Evolutionary conservation across 257 asterid genomes (phyloP), one percentile per base, ranked within the genome.

Genomic region (Gynochthodes officinalis): DNA sequence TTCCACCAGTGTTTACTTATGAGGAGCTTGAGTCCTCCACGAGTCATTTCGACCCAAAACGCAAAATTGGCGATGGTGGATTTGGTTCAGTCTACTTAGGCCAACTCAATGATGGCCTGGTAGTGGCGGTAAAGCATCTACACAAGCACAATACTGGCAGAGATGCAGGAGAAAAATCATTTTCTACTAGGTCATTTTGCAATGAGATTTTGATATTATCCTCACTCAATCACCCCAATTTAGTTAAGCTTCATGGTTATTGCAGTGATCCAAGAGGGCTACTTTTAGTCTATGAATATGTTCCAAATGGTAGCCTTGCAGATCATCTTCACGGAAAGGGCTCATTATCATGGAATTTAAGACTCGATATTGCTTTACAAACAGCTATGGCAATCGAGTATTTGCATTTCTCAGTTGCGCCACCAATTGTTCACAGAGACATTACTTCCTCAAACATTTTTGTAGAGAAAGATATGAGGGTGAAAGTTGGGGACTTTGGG

Each of bases 261-360:
- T 94, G 99, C 79, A 89, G 97, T 44, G 99, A 94, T 79, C 99
- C 99, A 5, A 86, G 99, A 82, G 99, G 99, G 32, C 69, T 91
- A 6, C 85, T 94, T 49, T 76, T 94, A 77, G 97, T 89, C 1
- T 94, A 89, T 42, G 99, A 94, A 66, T 94, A 87, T 40, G 96
- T 94, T 0, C 92, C 99, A 0, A 94, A 94, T 40, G 99, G 99
- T 0, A 91, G 97, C 33, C 82, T 94, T 5, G 84, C 96, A 5
- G 97, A 91, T 78, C 99, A 94, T 72, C 94, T 94, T 68, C 97
- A 94, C 43, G 96, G 93, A 25, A 85, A 81, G 35, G 86, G 87
- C 25, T 65, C 83, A 10, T 67, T 89, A 53, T 63, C 82, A 14
- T 94, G 99, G 99, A 81, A 40, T 81, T 81, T 93, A 0, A 82